These are phyloP conservation scores for Botrytis fabae DNA, from an alignment of 2,329 filamentous ascomycete genomes.

Conservation along the genomic window DNA sequence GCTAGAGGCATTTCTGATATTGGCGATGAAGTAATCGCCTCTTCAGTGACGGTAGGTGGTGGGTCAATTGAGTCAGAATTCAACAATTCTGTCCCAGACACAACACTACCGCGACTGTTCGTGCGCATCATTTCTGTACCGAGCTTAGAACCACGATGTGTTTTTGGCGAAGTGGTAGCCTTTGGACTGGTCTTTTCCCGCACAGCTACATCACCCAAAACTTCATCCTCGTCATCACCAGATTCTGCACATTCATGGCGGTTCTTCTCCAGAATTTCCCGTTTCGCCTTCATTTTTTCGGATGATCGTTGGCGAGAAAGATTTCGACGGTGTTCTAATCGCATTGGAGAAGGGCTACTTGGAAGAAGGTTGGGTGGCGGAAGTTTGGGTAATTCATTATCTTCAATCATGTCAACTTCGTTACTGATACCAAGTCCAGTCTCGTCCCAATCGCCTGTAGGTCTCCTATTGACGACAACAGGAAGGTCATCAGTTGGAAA, in stretches of 20 bases:
- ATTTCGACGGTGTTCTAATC: slow-evolving; percentile 49
- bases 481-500: slow-evolving; percentile 76
- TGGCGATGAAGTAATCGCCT: slow-evolving; percentile 1
- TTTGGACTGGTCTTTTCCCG: slow-evolving; percentile 44
- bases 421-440: slow-evolving; percentile 77
- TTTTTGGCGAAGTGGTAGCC: slow-evolving; percentile 51
- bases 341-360: slow-evolving; percentile 64
- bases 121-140: slow-evolving; percentile 98
- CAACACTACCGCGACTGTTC: slow-evolving; percentile 84
- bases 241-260: slow-evolving; percentile 77
- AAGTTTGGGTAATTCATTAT: slow-evolving; percentile 43
- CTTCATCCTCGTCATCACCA: slow-evolving; percentile 93
- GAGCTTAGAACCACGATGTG: slow-evolving; percentile 78
- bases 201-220: slow-evolving; percentile 62
- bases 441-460: slow-evolving; percentile 76
- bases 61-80: slow-evolving; percentile 28
- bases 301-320: slow-evolving; percentile 62
- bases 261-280: slow-evolving; percentile 72
- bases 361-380: slow-evolving; percentile 56
- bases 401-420: slow-evolving; percentile 45
- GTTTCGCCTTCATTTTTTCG: slow-evolving; percentile 73
- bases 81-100: slow-evolving; percentile 34
- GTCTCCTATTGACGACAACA: slow-evolving; percentile 71
- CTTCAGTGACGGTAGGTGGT: slow-evolving; percentile 36
- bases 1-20: slow-evolving; percentile 31